Base-by-base conservation (phyloP, 2,329 filamentous ascomycete species). In the Achaetomium macrosporum region DNA sequence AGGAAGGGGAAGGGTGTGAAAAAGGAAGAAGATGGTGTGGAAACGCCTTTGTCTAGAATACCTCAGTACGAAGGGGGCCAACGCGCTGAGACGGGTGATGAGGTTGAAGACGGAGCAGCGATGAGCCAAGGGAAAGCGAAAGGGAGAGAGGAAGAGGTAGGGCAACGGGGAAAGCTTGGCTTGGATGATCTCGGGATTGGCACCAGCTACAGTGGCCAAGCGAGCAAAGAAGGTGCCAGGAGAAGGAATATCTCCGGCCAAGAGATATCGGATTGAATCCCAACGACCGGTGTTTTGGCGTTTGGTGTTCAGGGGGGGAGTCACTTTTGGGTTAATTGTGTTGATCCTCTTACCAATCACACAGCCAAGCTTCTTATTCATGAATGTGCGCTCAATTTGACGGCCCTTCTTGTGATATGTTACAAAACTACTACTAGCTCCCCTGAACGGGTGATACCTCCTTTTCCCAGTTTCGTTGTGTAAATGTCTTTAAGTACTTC, bases 21-120 rank as follows among this genome's bases (percentile, higher is more conserved):
- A 59, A 57, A 61, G 10, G 71, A 73, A 44, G 66, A 68, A 3
- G 30, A 9, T 2, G 12, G 10, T 3, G 35, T 12, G 15, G 12
- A 40, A 16, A 37, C n/a, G 35, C 35, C 35, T n/a, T 8, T 53
- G 25, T 19, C 25, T 5, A 52, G 19, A 2, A 20, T 56, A 17
- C 59, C 57, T 10, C 57, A 42, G 36, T 48, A 50, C 19, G 50
- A 63, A 17, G 67, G 63, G 43, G 47, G 51, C 19, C 61, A 76
- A 55, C 75, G 72, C 1, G 76, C 76, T 53, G 76, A 77, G 51
- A 75, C 77, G 55, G 70, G 68, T 29, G 70, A 74, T 29, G 68
- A 71, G n/a, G 66, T 64, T n/a, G 60, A 61, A 11, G 61, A 51
- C 3, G 25, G 5, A 15, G 16, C 11, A 12, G 37, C 6, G 15